These are phyloP conservation scores for Hyaloscypha hepaticicola DNA, from an alignment of 495 filamentous ascomycete species.

Conservation along the genomic window DNA sequence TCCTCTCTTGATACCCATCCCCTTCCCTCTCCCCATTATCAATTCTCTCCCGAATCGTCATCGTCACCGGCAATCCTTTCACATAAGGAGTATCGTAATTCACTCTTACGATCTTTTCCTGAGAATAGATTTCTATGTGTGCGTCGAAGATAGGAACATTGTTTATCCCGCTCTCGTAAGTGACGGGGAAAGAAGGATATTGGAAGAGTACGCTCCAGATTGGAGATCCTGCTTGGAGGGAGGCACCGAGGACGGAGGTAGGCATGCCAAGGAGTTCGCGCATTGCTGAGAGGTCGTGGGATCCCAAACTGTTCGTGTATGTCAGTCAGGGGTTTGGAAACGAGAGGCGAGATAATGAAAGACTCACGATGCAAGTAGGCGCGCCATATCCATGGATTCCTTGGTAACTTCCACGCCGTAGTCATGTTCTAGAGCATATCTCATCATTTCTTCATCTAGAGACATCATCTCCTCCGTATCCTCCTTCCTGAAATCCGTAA, in stretches of 20 bases:
- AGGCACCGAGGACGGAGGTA: conserved; percentile 5
- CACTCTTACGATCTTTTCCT: conserved; percentile 47
- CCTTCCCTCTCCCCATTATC: conserved; percentile 23
- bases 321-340: neutral
- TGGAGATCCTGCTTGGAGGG: neutral
- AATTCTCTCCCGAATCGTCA: conserved; percentile 46
- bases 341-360: neutral
- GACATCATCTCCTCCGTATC: neutral
- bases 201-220: conserved; percentile 15
- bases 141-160: conserved; percentile 55
- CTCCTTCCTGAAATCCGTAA: conserved; percentile 31
- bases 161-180: conserved; percentile 55
- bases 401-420: conserved; percentile 25
- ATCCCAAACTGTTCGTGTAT: conserved; percentile 35
- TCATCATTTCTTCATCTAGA: conserved; percentile 3
- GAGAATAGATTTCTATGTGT: conserved; percentile 52
- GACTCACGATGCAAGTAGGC: conserved; percentile 40
- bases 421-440: conserved; percentile 8
- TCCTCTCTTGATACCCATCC: conserved; percentile 37
- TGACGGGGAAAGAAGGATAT: conserved; percentile 41
- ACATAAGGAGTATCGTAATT: conserved; percentile 54
- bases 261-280: conserved; percentile 53
- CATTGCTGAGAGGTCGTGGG: conserved; percentile 56
- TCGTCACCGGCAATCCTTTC: conserved; percentile 43
- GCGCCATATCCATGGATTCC: conserved; percentile 35